A percentile compares a stretch with the other conserved stretches of the same genome.
Conservation (phyloP, 2,329 filamentous ascomycete species). For the Aspergillus carbonarius region DNA sequence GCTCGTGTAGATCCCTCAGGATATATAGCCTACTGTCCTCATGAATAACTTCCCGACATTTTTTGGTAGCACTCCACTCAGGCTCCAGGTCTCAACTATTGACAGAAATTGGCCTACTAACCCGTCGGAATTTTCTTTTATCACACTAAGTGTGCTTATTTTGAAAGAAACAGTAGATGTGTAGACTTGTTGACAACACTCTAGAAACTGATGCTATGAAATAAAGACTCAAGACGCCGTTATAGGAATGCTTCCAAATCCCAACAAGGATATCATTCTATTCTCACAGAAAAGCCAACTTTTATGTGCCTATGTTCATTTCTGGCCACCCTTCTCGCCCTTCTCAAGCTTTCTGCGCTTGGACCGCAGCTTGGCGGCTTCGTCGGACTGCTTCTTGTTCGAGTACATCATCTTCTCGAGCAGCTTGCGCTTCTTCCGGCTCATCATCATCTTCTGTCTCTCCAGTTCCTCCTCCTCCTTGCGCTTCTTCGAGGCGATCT, state of each 20-base stretch:
- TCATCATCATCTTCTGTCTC: slow-evolving; percentile 96
- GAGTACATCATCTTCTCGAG: slow-evolving; percentile 97
- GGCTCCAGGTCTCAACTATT: too few species aligned
- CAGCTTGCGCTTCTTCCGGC: slow-evolving; percentile 95
- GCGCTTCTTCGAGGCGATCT: slow-evolving; percentile 64
- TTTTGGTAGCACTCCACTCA: too few species aligned
- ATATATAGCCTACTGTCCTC: not conserved
- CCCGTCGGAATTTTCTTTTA: too few species aligned
- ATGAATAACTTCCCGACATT: not conserved
- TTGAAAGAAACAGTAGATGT: slow-evolving; percentile 2
- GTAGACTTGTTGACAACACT: slow-evolving; percentile 1
- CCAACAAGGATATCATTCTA: slow-evolving; percentile 26
- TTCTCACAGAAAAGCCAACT: slow-evolving; percentile 22
- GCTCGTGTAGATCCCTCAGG: too few species aligned
- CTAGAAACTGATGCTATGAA: slow-evolving; percentile 10
- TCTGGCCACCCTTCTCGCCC: slow-evolving; percentile 41
- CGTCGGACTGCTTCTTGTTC: slow-evolving; percentile 88
- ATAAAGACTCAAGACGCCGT: slow-evolving; percentile 18
- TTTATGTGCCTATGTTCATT: slow-evolving; percentile 24
- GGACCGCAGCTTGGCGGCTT: slow-evolving; percentile 79
- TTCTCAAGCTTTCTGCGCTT: slow-evolving; percentile 88
- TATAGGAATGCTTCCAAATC: slow-evolving; percentile 20
- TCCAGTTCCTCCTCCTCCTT: slow-evolving; percentile 84
- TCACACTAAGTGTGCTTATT: not conserved
- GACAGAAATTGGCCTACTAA: too few species aligned